Percentiles rank a stretch among this genome's conserved stretches.
phyloP scores from a whole-genome alignment of 1,284 basidiomycete genomes.

The Veloboletus limbatus region DNA sequence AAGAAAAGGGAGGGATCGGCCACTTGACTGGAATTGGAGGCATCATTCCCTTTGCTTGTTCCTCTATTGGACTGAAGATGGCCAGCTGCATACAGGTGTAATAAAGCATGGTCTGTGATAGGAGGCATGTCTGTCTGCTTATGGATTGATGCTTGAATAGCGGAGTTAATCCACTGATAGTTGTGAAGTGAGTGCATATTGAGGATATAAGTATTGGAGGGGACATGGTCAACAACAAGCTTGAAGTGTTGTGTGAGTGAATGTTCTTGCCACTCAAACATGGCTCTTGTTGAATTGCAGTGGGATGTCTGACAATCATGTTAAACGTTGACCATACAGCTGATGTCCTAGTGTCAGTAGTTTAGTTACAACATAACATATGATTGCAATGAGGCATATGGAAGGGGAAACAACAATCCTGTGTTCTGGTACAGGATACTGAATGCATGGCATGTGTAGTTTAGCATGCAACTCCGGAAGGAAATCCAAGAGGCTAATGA shows the following conservation, averaged over 20 bases:
- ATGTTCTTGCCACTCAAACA: background rate
- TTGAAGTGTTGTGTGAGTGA: background rate
- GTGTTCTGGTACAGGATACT: background rate
- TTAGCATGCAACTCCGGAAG: background rate
- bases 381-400: background rate
- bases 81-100: background rate
- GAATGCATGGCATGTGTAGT: conserved; percentile 1
- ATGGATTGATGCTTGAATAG: no score
- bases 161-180: background rate
- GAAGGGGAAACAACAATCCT: background rate
- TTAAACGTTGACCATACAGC: background rate
- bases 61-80: background rate
- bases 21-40: no score
- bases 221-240: background rate
- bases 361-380: background rate
- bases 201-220: background rate
- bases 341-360: background rate
- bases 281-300: background rate
- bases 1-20: no score
- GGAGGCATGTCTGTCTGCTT: no score
- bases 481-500: conserved; percentile 1
- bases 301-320: background rate
- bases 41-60: no score
- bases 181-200: background rate
- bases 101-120: background rate